Evolutionary conservation across 2,329 filamentous ascomycete genomes (phyloP).

Genomic region (Neonectria neomacrospora): DNA sequence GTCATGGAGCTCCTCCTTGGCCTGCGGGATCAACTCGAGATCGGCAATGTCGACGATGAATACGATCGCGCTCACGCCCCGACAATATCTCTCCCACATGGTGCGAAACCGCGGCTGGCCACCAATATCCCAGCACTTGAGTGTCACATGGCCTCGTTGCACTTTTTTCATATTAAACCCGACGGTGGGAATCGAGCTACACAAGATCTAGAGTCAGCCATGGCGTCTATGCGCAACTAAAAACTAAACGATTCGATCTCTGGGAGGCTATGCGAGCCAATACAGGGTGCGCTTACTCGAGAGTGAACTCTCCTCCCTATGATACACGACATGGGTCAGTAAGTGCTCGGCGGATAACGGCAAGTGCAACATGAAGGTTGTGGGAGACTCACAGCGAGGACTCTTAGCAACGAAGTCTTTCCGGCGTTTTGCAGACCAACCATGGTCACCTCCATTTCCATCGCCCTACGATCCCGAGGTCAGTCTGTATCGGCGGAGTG

Average conservation of each 20-base stretch:
- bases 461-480: slow-evolving; percentile 73
- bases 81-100: slow-evolving; percentile 99
- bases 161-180: slow-evolving; percentile 99
- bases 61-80: slow-evolving; percentile 96
- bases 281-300: slow-evolving; percentile 78
- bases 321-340: slow-evolving; percentile 31
- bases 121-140: slow-evolving; percentile 99
- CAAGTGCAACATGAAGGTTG: slow-evolving; percentile 3
- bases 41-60: slow-evolving; percentile 99
- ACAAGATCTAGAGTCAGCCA: slow-evolving; percentile 54
- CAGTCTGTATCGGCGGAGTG: slow-evolving; percentile 41
- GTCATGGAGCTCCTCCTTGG: slow-evolving; percentile 91
- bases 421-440: slow-evolving; percentile 98
- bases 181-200: slow-evolving; percentile 96
- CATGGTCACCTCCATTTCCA: slow-evolving; percentile 99
- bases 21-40: slow-evolving; percentile 79
- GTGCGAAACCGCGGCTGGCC: slow-evolving; percentile 96
- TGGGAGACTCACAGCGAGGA: slow-evolving; percentile 82
- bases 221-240: slow-evolving; percentile 20
- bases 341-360: slow-evolving; percentile 31
- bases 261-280: slow-evolving; percentile 28
- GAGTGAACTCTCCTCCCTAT: slow-evolving; percentile 96
- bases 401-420: slow-evolving; percentile 93
- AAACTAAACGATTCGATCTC: slow-evolving; percentile 9
- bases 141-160: slow-evolving; percentile 95